A percentile compares a stretch with the other conserved stretches of the same genome.
phyloP scores from a whole-genome alignment of 495 filamentous ascomycete genomes.

The Lepidopterella palustris region DNA sequence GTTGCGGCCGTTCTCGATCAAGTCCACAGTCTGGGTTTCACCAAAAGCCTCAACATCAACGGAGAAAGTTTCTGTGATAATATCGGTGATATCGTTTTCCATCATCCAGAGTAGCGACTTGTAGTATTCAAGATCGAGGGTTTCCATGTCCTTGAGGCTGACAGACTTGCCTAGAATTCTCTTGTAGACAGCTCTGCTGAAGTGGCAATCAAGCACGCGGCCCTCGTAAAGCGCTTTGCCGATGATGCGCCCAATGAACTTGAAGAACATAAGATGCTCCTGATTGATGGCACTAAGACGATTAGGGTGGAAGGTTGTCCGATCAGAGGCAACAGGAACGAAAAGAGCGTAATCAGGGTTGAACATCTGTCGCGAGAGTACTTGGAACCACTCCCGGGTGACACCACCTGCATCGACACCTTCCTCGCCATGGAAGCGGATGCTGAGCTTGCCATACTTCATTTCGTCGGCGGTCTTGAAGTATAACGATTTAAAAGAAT shows the following conservation, averaged over 20 bases:
- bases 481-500: slow-evolving; percentile 93
- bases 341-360: slow-evolving; percentile 97
- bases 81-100: slow-evolving; percentile 97
- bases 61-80: slow-evolving; percentile 96
- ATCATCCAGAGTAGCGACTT: slow-evolving; percentile 99
- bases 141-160: slow-evolving; percentile 99
- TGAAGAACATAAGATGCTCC: slow-evolving; percentile 97
- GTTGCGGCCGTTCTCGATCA: slow-evolving; percentile 80
- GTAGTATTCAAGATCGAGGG: slow-evolving; percentile 96
- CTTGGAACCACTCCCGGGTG: slow-evolving; percentile 98
- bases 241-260: slow-evolving; percentile 97
- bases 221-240: slow-evolving; percentile 97
- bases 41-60: slow-evolving; percentile 91
- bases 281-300: slow-evolving; percentile 86
- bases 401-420: slow-evolving; percentile 97
- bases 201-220: slow-evolving; percentile 95
- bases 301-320: slow-evolving; percentile 98
- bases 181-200: slow-evolving; percentile 97
- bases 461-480: slow-evolving; percentile 93
- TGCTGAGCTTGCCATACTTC: slow-evolving; percentile 96
- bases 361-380: slow-evolving; percentile 96
- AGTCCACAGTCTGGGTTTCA: slow-evolving; percentile 76
- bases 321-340: slow-evolving; percentile 92
- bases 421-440: slow-evolving; percentile 95
- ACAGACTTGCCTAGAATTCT: slow-evolving; percentile 89